Evolutionary conservation across 2,329 filamentous ascomycete species (phyloP).

Genomic region (Dactylellina haptotyla): DNA sequence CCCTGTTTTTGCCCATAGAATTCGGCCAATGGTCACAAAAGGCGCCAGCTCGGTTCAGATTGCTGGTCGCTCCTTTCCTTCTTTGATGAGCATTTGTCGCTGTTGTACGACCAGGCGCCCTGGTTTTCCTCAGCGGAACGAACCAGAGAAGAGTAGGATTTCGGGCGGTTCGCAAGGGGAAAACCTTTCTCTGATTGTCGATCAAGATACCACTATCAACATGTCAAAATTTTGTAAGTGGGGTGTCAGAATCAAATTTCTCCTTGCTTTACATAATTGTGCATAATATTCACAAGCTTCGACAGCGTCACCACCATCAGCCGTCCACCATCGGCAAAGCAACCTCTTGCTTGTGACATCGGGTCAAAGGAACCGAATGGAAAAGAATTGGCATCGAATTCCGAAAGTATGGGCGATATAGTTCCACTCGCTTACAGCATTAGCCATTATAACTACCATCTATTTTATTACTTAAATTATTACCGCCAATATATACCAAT

Average conservation of each 20-base stretch:
- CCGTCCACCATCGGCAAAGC: conserved; percentile 13
- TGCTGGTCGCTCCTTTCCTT: conserved; percentile 13
- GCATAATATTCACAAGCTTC: background rate
- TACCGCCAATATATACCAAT: no score
- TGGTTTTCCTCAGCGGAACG: background rate
- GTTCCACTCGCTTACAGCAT: conserved; percentile 5
- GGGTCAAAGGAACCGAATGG: conserved; percentile 16
- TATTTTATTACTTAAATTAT: no score
- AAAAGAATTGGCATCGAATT: conserved; percentile 10
- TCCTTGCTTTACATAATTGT: background rate
- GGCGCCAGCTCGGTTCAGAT: conserved; percentile 36
- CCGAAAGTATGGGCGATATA: background rate
- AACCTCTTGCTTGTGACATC: conserved; percentile 9
- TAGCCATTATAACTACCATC: no score
- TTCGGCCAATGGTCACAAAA: conserved; percentile 34
- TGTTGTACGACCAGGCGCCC: conserved; percentile 13
- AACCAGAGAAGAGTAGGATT: conserved; percentile 17
- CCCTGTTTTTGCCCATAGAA: conserved; percentile 40
- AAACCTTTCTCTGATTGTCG: conserved; percentile 13
- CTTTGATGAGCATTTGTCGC: conserved; percentile 22
- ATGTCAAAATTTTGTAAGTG: conserved; percentile 1
- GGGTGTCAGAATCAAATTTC: conserved; percentile 9
- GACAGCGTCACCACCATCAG: background rate
- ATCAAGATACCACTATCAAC: conserved; percentile 10
- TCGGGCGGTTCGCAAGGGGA: conserved; percentile 1